Base-by-base conservation (phyloP, 2,329 filamentous ascomycete species). In the Fusarium robinianum region DNA sequence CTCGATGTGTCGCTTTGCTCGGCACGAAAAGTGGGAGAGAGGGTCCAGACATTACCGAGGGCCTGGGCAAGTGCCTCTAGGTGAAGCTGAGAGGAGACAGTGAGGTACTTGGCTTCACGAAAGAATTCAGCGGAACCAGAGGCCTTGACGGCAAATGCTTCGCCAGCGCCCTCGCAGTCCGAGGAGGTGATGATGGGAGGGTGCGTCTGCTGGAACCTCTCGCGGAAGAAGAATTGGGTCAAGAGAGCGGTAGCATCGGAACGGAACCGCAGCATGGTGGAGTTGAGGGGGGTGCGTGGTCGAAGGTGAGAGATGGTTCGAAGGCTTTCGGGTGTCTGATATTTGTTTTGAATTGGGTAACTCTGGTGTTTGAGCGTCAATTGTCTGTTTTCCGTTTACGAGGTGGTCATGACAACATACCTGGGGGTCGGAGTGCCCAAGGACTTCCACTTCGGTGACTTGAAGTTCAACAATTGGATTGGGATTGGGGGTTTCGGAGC, bases 341-440 rank as follows among this genome's bases (percentile, higher is more conserved):
- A 96, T 71, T 97, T 97, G 70, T 96, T 96, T 70, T 99, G 94
- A 16, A 99, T 82, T 3, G 94, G 94, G 64, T 89, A 95, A 51
- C 85, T 88, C 88, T 97, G 62, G 18, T 44, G 48, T n/a, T 31
- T 36, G 15, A n/a, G 11, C 19, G 34, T 45, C 18, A 55, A n/a
- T n/a, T n/a, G n/a, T n/a, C n/a, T n/a, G n/a, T n/a, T n/a, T n/a
- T n/a, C n/a, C n/a, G n/a, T n/a, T n/a, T n/a, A n/a, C n/a, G n/a
- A n/a, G n/a, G n/a, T n/a, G n/a, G n/a, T n/a, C n/a, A n/a, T n/a
- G n/a, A n/a, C n/a, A 51, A 62, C 82, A 67, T 75, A 94, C 90
- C 69, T 85, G 81, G 57, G 90, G 78, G 72, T 96, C 85, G 37
- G 90, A 88, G 26, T 81, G 73, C 31, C 92, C 94, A 29, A 95